Percentiles rank a stretch among this genome's conserved stretches.
phyloP scores from a whole-genome alignment of 2,329 filamentous ascomycete species.

The Aspergillus sp. region DNA sequence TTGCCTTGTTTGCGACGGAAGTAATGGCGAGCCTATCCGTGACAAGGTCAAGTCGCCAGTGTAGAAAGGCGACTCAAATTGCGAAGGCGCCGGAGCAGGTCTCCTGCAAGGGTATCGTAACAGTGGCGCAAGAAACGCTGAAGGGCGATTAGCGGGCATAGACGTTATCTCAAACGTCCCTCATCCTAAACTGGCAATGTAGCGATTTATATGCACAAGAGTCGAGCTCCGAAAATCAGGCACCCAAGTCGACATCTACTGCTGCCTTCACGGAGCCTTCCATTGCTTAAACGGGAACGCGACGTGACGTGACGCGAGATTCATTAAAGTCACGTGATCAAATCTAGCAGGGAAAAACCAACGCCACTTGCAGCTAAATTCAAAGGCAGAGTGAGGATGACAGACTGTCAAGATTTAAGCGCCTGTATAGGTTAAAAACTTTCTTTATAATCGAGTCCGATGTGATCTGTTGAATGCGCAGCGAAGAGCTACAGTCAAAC shows the following conservation, averaged over 20 bases:
- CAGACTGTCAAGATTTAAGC: too few relatives aligned
- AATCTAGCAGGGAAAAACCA: neutral
- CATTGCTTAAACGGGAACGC: slow-evolving; percentile 8
- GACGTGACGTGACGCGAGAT: slow-evolving; percentile 28
- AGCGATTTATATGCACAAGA: neutral
- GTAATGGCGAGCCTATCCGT: neutral
- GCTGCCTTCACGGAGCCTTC: slow-evolving; percentile 6
- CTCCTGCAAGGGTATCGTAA: slow-evolving; percentile 10
- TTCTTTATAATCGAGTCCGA: neutral
- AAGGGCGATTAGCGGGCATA: slow-evolving; percentile 18
- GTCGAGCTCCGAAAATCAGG: neutral
- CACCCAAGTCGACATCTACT: slow-evolving; percentile 2
- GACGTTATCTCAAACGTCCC: slow-evolving; percentile 15
- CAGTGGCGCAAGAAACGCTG: slow-evolving; percentile 15
- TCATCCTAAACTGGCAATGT: neutral
- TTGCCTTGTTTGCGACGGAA: neutral
- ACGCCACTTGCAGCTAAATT: neutral
- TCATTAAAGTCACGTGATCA: slow-evolving; percentile 21
- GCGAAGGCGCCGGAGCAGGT: slow-evolving; percentile 13
- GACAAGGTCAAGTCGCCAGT: neutral
- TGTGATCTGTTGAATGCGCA: too few relatives aligned
- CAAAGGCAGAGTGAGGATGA: neutral
- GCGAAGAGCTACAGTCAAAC: neutral
- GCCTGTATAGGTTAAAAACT: neutral
- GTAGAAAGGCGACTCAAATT: neutral